Evolutionary conservation across 495 filamentous ascomycete species (phyloP), one percentile per base, ranked within the genome.

Genomic region (Penicillium ochrochloron): DNA sequence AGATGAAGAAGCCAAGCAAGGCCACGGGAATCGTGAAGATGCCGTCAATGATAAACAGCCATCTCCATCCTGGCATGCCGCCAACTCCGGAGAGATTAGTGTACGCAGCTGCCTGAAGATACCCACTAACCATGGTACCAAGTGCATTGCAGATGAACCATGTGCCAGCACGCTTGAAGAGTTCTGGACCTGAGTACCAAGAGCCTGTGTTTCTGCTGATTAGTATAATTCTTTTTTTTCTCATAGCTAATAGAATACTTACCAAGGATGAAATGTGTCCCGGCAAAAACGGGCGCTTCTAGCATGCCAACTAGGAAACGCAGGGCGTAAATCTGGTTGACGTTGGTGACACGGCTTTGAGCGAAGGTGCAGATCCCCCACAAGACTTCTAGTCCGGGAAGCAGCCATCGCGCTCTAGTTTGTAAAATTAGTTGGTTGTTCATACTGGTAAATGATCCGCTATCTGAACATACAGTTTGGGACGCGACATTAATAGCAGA

Each of bases 281-380:
- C 76, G 0, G 76, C 85, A 21, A 84, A 80, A 0, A 85, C 76
- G 12, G 75, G 75, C 2, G 75, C 75, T 60, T 77, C 75, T 1
- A 77, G 64, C 70, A 73, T 73, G 0, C 83, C 85, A 25, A 87
- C 82, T 21, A 88, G 75, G 64, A 87, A 84, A 10, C 84, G 76
- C 29, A 88, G 64, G 6, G 78, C 84, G 50, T 86, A 86, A 1
- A 75, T 63, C 57, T 81, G 72, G 1, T 62, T 63, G 15, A 76
- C 65, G 35, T 76, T 70, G 56, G 71, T 71, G 2, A 72, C 72
- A 12, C 70, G 70, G 59, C 78, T 82, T 31, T 80, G 78, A 10
- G 79, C 76, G 58, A 72, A 72, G 14, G 69, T 73, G 15, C 68
- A 73, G 2, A 71, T 72, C 44, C 68, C 68, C 67, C 68, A 74